A percentile compares a stretch with the other conserved stretches of the same genome.
These are phyloP conservation scores for Neonectria coccinea DNA, from an alignment of 2,329 filamentous ascomycete species.

Conservation along the genomic window DNA sequence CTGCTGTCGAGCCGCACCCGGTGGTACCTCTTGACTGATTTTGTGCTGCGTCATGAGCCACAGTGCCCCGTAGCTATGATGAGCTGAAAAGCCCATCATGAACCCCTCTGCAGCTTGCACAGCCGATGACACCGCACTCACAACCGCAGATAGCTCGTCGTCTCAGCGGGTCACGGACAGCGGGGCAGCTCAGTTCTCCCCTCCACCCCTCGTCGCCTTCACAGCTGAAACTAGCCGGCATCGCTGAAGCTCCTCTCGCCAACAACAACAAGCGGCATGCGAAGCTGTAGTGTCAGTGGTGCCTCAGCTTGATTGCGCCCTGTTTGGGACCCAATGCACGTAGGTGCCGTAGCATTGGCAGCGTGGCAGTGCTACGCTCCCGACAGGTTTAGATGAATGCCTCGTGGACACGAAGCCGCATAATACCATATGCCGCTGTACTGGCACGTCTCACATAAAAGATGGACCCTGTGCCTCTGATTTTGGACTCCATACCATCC, in stretches of 20 bases:
- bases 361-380: background rate
- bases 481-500: background rate
- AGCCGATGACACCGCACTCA: too few relatives aligned
- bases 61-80: background rate
- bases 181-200: constrained; percentile 3
- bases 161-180: background rate
- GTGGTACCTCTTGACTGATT: too few relatives aligned
- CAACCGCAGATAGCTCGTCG: background rate
- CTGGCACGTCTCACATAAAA: background rate
- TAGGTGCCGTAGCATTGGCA: background rate
- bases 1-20: background rate
- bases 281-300: background rate
- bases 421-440: background rate
- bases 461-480: background rate
- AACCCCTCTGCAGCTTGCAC: background rate
- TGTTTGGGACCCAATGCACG: background rate
- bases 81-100: background rate
- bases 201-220: background rate
- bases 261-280: background rate
- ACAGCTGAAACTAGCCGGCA: constrained; percentile 7
- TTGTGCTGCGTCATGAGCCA: too few relatives aligned
- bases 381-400: background rate
- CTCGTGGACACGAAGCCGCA: background rate
- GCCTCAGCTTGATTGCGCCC: constrained; percentile 2
- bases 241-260: background rate